These are phyloP conservation scores for Bacidia gigantensis DNA, from an alignment of 495 filamentous ascomycete species.

Conservation along the genomic window DNA sequence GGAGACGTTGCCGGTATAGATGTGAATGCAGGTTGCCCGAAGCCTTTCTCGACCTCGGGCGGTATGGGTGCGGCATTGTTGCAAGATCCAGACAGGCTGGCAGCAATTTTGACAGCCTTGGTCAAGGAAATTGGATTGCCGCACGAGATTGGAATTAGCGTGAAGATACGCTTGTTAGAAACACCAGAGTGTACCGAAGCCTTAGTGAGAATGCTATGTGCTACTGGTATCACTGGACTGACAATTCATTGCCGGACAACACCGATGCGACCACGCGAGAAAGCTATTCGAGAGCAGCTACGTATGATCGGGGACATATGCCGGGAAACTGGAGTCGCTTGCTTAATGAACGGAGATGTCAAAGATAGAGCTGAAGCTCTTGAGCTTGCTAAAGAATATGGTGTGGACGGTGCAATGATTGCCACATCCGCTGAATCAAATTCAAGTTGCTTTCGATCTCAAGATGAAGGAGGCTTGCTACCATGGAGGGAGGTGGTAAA, in stretches of 20 bases:
- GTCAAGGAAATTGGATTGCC: constrained; percentile 61
- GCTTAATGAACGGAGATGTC: constrained; percentile 92
- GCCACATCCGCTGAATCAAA: constrained; percentile 83
- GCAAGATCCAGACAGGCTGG: constrained; percentile 65
- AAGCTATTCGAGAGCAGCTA: constrained; percentile 75
- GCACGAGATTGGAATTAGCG: constrained; percentile 77
- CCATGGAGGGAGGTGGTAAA: constrained; percentile 63
- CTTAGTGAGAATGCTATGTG: constrained; percentile 59
- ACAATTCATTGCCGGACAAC: constrained; percentile 94
- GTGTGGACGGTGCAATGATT: constrained; percentile 92
- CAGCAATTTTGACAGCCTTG: constrained; percentile 64
- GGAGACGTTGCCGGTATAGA: constrained; percentile 85
- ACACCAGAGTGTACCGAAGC: constrained; percentile 54
- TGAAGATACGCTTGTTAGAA: constrained; percentile 86
- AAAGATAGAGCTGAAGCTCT: constrained; percentile 51
- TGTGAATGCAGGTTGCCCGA: constrained; percentile 93
- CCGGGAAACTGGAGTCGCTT: constrained; percentile 68
- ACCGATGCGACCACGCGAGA: constrained; percentile 81
- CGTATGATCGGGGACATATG: constrained; percentile 67
- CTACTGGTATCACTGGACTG: constrained; percentile 79
- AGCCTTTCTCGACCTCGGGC: constrained; percentile 79
- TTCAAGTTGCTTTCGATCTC: constrained; percentile 61
- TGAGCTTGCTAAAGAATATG: constrained; percentile 54
- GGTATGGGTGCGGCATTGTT: constrained; percentile 94
- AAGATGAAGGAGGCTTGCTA: constrained; percentile 48